phyloP scores from a whole-genome alignment of 2,329 filamentous ascomycete genomes.

The Mycocentrospora acerina region DNA sequence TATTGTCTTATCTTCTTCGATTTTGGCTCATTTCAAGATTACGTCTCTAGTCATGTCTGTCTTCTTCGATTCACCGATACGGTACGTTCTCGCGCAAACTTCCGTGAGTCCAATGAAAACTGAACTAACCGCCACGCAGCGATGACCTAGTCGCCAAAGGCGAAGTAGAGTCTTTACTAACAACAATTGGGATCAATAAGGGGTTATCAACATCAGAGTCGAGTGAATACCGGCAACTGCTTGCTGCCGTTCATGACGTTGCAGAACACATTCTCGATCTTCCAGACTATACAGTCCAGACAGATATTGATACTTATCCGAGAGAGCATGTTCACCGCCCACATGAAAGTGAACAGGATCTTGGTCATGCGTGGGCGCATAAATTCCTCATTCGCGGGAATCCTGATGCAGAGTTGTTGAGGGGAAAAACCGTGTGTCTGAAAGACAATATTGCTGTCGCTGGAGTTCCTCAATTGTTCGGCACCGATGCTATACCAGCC shows the following conservation, averaged over 20 bases:
- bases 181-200: slow-evolving; percentile 23
- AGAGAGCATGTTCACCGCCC: slow-evolving; percentile 49
- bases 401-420: slow-evolving; percentile 13
- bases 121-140: too few species aligned
- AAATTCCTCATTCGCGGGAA: slow-evolving; percentile 49
- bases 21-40: too few species aligned
- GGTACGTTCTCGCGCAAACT: slow-evolving; percentile 19
- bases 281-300: slow-evolving; percentile 50
- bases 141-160: slow-evolving; percentile 25
- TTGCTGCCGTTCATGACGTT: slow-evolving; percentile 56
- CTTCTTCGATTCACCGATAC: slow-evolving; percentile 30
- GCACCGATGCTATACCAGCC: slow-evolving; percentile 50
- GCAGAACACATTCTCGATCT: slow-evolving; percentile 49
- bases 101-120: too few species aligned
- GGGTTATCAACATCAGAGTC: slow-evolving; percentile 42
- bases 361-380: slow-evolving; percentile 56
- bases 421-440: slow-evolving; percentile 11
- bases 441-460: slow-evolving; percentile 57
- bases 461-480: slow-evolving; percentile 55
- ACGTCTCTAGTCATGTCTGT: slow-evolving; percentile 35
- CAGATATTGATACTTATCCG: slow-evolving; percentile 48
- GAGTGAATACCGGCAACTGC: slow-evolving; percentile 50
- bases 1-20: too few species aligned
- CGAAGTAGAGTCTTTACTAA: slow-evolving; percentile 23
- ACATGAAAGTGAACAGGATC: slow-evolving; percentile 26